Evolutionary conservation across 1,284 basidiomycete species (phyloP).

Genomic region (Papiliotrema laurentii): DNA sequence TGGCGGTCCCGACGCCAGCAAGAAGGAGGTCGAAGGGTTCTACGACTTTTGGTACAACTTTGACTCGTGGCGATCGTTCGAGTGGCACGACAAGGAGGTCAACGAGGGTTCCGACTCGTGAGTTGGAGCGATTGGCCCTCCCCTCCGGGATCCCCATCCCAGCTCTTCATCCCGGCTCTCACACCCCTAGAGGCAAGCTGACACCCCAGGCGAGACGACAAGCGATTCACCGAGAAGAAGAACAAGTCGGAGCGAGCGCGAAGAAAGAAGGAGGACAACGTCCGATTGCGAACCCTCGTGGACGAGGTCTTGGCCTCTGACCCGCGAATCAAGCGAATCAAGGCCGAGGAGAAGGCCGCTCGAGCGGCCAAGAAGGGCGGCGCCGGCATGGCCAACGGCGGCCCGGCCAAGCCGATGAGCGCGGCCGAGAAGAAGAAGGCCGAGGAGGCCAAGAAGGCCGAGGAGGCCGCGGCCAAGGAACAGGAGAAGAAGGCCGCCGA

Average conservation of each 20-base stretch:
- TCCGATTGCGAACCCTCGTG: constrained; percentile 79
- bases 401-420: constrained; percentile 52
- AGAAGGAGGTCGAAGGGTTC: constrained; percentile 83
- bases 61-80: constrained; percentile 96
- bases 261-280: constrained; percentile 97
- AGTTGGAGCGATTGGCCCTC: no score
- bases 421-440: constrained; percentile 70
- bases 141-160: no score
- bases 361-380: constrained; percentile 77
- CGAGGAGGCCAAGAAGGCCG: constrained; percentile 66
- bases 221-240: constrained; percentile 99
- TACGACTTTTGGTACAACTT: constrained; percentile 99
- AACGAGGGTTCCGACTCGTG: constrained; percentile 95
- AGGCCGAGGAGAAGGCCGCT: constrained; percentile 92
- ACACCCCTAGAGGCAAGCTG: no score
- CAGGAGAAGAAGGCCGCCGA: constrained; percentile 53
- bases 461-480: constrained; percentile 79
- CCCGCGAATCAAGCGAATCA: constrained; percentile 96
- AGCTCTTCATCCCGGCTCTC: no score
- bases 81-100: constrained; percentile 97
- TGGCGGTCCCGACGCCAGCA: constrained; percentile 66
- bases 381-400: constrained; percentile 39
- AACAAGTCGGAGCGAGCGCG: constrained; percentile 95
- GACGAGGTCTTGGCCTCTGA: constrained; percentile 81
- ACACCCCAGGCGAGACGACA: constrained; percentile 78